Evolutionary conservation across 2,329 filamentous ascomycete genomes (phyloP), one percentile per base, ranked within the genome.

Genomic region (Verticillium albo-atrum): DNA sequence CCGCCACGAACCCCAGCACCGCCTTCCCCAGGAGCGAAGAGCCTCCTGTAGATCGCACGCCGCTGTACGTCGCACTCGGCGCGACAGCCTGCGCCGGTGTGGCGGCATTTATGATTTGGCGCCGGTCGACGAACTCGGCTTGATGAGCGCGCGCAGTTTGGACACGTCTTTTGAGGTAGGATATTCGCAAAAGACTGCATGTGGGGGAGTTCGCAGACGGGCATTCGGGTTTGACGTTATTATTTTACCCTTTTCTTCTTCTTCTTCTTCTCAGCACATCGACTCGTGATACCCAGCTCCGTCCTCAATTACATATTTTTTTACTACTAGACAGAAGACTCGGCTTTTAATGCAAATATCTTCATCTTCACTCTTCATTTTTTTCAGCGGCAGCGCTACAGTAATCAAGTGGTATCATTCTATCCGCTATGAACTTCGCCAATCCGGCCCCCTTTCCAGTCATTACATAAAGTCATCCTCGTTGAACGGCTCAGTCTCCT

Each of bases 11-110:
- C 69, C 95, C 95, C 0, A 92, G 88, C 66, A 90, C 87, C 0
- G 94, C 89, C 0, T 97, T 96, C 68, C 94, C 95, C 1, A 95
- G 93, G 74, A 90, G 84, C 58, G 92, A 97, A 64, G 93, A 97
- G 68, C 92, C 95, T 58, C 84, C 87, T 1, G 87, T 89, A 4
- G 94, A 97, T 73, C 85, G 91, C 67, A 92, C 92, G 63, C 89
- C 90, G 63, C 79, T 97, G 68, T 97, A 96, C 68, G 85, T 98
- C 68, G 92, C 91, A 2, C 77, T 96, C 4, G 91, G 90, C 1
- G 93, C 91, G 0, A 86, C 83, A 7, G 81, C 82, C 0, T 89
- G 86, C 63, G 87, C 87, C 2, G 82, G 80, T 6, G 74, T 88
- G 6, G 86, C 86, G 1, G 86, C 85, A 1, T 78, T 84, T 58